Percentiles rank a stretch among this genome's conserved stretches.
Conservation (phyloP, 768 basidiomycete genomes). For the Gymnopilus junonius region DNA sequence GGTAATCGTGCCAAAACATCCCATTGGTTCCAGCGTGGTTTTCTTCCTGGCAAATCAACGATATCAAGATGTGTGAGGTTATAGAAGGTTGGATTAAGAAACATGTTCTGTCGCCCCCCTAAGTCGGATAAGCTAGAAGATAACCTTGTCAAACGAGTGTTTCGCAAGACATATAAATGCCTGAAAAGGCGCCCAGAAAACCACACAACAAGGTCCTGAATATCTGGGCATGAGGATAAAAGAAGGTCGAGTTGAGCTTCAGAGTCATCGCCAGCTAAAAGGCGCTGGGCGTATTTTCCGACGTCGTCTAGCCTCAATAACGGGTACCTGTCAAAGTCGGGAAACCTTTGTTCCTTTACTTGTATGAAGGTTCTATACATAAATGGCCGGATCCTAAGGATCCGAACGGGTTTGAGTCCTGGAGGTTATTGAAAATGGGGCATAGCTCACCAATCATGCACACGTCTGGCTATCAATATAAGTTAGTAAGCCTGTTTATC, state of each 20-base stretch:
- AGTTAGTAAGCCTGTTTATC: not conserved
- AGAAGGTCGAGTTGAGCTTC: not conserved
- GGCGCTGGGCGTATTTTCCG: not conserved
- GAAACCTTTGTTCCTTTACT: not conserved
- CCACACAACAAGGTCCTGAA: not conserved
- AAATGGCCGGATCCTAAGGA: not conserved
- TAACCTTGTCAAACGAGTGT: not conserved
- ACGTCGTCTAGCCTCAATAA: not conserved
- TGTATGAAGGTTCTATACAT: not conserved
- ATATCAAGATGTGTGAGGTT: conserved; percentile 6
- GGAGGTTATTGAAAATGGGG: not conserved
- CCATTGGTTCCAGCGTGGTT: not conserved
- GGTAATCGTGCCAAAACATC: not conserved
- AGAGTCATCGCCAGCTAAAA: not conserved
- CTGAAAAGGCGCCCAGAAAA: too few species aligned
- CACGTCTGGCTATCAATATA: not conserved
- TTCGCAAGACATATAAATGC: not conserved
- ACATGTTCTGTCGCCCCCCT: not conserved
- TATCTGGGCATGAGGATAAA: not conserved
- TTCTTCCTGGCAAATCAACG: not conserved
- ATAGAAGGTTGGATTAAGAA: not conserved
- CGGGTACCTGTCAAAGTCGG: not conserved
- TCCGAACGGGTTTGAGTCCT: not conserved
- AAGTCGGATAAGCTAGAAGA: not conserved
- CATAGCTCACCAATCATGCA: conserved; percentile 1